These are phyloP conservation scores for Vaccinium macrocarpon DNA, from an alignment of 148 eudicot species.

Conservation along the genomic window DNA sequence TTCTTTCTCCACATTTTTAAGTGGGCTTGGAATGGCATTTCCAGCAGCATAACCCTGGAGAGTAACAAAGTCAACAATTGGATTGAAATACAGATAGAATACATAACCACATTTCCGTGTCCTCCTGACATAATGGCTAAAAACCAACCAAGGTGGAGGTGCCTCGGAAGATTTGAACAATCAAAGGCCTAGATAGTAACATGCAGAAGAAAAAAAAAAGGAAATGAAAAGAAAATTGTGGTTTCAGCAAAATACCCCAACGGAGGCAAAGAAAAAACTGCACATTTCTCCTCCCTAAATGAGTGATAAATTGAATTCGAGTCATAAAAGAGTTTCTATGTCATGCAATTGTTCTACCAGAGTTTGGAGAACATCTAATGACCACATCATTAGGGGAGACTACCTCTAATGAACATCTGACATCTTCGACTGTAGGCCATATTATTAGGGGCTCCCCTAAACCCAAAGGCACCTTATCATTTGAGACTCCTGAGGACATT, in stretches of 20 bases:
- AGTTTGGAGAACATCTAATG: background rate
- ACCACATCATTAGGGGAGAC: background rate
- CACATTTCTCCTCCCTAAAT: background rate
- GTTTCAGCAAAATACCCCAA: background rate
- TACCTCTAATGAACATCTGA: slow-evolving; percentile 93
- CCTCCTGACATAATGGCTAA: background rate
- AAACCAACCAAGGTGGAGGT: background rate
- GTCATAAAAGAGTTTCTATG: background rate
- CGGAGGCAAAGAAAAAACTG: background rate
- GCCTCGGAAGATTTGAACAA: background rate
- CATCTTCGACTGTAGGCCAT: slow-evolving; percentile 96
- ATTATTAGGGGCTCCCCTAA: slow-evolving; percentile 72
- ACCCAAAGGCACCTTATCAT: slow-evolving; percentile 71
- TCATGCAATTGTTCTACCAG: background rate
- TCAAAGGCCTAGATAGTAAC: background rate
- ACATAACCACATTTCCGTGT: background rate
- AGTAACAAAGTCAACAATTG: slow-evolving; percentile 3
- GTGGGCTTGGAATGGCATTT: slow-evolving; percentile 78
- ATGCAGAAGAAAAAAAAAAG: background rate
- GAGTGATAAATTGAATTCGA: background rate
- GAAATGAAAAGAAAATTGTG: background rate
- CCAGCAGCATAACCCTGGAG: slow-evolving; percentile 96
- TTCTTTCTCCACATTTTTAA: slow-evolving; percentile 85
- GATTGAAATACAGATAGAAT: background rate
- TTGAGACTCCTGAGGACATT: slow-evolving; percentile 75